Percentiles rank a stretch among this genome's conserved stretches.
These are phyloP conservation scores for Neurospora sublineolata DNA, from an alignment of 495 filamentous ascomycete genomes.

Conservation along the genomic window DNA sequence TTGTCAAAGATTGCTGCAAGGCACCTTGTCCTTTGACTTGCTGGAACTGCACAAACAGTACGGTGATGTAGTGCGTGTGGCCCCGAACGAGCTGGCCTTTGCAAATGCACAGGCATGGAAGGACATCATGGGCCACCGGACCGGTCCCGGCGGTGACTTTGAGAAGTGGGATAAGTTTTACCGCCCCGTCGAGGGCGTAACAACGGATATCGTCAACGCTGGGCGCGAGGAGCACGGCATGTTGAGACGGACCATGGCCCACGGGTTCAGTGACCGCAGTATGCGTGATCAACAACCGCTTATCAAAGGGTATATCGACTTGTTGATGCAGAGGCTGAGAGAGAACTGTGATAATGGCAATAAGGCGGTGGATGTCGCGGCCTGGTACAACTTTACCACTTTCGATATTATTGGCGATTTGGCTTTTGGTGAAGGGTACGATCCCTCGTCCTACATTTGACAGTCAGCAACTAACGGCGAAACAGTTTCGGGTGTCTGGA, in stretches of 20 bases:
- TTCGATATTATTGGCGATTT: constrained; percentile 55
- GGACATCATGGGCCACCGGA: constrained; percentile 41
- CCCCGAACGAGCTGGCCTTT: constrained; percentile 43
- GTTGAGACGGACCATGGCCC: constrained; percentile 36
- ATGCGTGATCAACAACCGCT: constrained; percentile 36
- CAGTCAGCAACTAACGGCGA: background rate
- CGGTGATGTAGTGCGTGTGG: constrained; percentile 42
- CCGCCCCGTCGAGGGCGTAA: constrained; percentile 12
- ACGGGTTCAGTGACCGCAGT: constrained; percentile 41
- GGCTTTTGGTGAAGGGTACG: constrained; percentile 40
- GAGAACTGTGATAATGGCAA: constrained; percentile 21
- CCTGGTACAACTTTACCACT: constrained; percentile 49
- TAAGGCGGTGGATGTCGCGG: constrained; percentile 29
- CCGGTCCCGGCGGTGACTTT: constrained; percentile 15
- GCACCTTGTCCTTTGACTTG: constrained; percentile 30
- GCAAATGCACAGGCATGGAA: constrained; percentile 39
- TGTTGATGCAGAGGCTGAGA: constrained; percentile 33
- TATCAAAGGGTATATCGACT: constrained; percentile 33
- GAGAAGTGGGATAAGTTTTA: constrained; percentile 26
- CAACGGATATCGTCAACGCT: constrained; percentile 22
- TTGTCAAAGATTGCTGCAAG: constrained; percentile 18
- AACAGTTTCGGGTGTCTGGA: constrained; percentile 42
- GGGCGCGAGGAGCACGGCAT: constrained; percentile 28
- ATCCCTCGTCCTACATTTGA: background rate
- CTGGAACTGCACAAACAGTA: constrained; percentile 38